Evolutionary conservation across 257 asterid species (phyloP).

Genomic region (Rubia yunnanensis): DNA sequence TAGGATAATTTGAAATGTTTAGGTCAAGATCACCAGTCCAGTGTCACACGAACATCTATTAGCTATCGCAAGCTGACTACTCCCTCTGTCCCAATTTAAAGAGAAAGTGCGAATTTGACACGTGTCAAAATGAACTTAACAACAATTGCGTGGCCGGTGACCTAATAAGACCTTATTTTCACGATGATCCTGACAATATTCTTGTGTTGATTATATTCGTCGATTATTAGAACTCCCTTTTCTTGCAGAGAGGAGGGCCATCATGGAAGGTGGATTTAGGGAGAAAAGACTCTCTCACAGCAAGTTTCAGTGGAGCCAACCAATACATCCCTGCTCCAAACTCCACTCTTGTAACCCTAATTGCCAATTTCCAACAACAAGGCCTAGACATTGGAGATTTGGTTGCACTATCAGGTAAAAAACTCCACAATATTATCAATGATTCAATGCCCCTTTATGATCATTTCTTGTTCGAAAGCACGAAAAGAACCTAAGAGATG

Average conservation of each 20-base stretch:
- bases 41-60: too few relatives aligned
- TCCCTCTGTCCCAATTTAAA: too few relatives aligned
- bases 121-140: too few relatives aligned
- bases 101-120: too few relatives aligned
- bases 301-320: conserved; percentile 28
- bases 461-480: not conserved
- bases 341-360: conserved; percentile 19
- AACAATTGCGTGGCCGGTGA: too few relatives aligned
- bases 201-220: not conserved
- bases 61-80: too few relatives aligned
- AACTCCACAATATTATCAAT: not conserved
- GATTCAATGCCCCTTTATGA: not conserved
- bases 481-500: not conserved
- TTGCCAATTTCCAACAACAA: conserved; percentile 23
- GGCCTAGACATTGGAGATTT: conserved; percentile 38
- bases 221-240: not conserved
- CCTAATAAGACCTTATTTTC: too few relatives aligned
- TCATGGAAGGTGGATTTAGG: conserved; percentile 25
- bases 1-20: not conserved
- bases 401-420: conserved; percentile 56
- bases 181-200: too few relatives aligned
- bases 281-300: conserved; percentile 25
- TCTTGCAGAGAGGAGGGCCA: conserved; percentile 30
- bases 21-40: not conserved
- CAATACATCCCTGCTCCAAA: conserved; percentile 25